Evolutionary conservation across 2,329 filamentous ascomycete species (phyloP), one percentile per base, ranked within the genome.

Genomic region (Neonectria magnoliae): DNA sequence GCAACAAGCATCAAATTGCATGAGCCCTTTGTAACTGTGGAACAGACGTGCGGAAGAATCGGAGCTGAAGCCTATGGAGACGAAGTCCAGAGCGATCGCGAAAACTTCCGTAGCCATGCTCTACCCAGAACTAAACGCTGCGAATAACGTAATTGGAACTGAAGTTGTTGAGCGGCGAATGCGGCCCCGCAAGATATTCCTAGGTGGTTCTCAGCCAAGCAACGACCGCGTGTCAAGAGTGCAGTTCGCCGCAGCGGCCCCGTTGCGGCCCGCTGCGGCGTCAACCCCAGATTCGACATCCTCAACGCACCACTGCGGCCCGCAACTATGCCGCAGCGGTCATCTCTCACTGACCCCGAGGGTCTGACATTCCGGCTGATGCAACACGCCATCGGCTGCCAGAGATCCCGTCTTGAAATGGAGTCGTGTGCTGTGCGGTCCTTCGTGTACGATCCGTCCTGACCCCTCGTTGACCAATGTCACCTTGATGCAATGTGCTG

Each of bases 281-380:
- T 51, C 29, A 6, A 29, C 47, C 47, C 14, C 27, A 18, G 18
- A 25, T 48, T 16, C 22, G 45, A 25, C 33, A 5, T 5, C 5
- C 5, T 10, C 47, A 10, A 31, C 25, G 29, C 48, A 29, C 27
- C 48, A 29, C 29, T 36, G 29, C 48, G 48, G 48, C 29, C 48
- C 48, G 48, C 48, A 52, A 52, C n/a, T 6, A 18, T n/a, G 48
- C 48, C 48, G 48, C 48, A 38, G 31, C 48, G n/a, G 48, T 3
- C 22, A 38, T 18, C 18, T 22, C 13, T 52, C 29, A 4, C 8
- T 13, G 27, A 38, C n/a, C 10, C 48, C 18, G 48, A 52, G 48
- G 48, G 27, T 38, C 48, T 31, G 48, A 52, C 31, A 25, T 11
- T 25, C 48, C 27, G 29, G 33, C n/a, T 20, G n/a, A 36, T 52